Percentiles rank a stretch among this genome's conserved stretches.
Evolutionary conservation across 2,329 filamentous ascomycete species (phyloP).

Genomic region (Sporothrix dimorphospora): DNA sequence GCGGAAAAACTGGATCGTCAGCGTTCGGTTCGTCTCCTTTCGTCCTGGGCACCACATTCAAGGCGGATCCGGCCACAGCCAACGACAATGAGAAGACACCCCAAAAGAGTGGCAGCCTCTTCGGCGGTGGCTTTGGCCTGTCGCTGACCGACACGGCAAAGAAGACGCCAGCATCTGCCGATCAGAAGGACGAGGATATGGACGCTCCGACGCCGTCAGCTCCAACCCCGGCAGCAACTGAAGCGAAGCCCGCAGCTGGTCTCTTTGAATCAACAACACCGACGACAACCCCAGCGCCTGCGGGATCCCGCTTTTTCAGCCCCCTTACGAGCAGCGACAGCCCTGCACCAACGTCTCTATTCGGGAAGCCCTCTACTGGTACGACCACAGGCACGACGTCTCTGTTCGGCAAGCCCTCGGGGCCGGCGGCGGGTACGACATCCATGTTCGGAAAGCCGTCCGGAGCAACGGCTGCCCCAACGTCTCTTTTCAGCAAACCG

Average conservation of each 20-base stretch:
- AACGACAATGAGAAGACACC: conserved; percentile 58
- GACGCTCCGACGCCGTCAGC: conserved; percentile 42
- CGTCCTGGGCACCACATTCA: conserved; percentile 70
- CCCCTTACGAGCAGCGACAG: conserved; percentile 25
- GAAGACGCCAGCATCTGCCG: conserved; percentile 31
- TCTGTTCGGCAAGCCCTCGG: conserved; percentile 26
- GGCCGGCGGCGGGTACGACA: not conserved
- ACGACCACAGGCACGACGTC: conserved; percentile 6
- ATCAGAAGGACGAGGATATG: conserved; percentile 58
- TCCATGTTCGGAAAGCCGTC: conserved; percentile 25
- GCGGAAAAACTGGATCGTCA: conserved; percentile 43
- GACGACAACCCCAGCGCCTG: conserved; percentile 35
- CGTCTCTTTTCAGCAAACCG: conserved; percentile 21
- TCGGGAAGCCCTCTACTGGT: conserved; percentile 22
- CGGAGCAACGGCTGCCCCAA: not conserved
- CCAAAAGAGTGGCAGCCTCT: conserved; percentile 47
- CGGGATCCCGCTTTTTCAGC: conserved; percentile 35
- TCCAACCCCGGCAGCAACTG: conserved; percentile 27
- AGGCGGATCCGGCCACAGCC: conserved; percentile 63
- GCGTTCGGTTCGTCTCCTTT: conserved; percentile 61
- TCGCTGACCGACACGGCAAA: conserved; percentile 48
- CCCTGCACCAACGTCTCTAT: conserved; percentile 25
- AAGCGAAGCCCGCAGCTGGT: conserved; percentile 35
- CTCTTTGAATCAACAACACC: conserved; percentile 36
- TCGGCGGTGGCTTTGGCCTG: conserved; percentile 64